Conservation (phyloP, 1,284 basidiomycete genomes). For the Pholiota adiposa region DNA sequence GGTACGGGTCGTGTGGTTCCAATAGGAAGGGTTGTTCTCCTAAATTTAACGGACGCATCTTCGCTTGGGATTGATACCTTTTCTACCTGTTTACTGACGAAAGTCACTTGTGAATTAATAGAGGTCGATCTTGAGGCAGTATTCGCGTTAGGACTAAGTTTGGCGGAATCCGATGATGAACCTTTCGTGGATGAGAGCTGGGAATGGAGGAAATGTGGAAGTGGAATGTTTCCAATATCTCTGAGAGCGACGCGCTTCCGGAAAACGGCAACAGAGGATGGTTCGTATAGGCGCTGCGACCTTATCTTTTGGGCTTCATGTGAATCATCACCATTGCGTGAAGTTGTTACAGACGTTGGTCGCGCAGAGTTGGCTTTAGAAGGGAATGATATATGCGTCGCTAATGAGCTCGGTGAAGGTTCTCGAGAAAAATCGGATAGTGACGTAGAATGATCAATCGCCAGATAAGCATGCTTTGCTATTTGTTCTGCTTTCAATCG, state of each 20-base stretch:
- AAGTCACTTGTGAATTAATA: not conserved
- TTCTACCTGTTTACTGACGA: not conserved
- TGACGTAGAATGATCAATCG: not conserved
- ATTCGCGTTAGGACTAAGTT: not conserved
- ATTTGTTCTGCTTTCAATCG: not conserved
- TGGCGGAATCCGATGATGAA: not conserved
- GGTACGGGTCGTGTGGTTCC: constrained; percentile 38
- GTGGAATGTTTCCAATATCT: constrained; percentile 3
- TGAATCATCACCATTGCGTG: not conserved
- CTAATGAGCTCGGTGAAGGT: not conserved
- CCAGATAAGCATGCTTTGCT: not conserved
- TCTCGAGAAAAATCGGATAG: not conserved
- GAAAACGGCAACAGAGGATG: not conserved
- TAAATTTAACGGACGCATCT: not conserved
- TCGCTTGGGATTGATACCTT: not conserved
- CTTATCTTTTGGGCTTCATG: not conserved
- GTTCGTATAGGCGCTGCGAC: no score
- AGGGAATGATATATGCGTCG: not conserved
- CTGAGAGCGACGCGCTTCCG: not conserved
- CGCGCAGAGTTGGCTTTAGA: not conserved
- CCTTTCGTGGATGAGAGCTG: not conserved
- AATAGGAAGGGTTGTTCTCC: constrained; percentile 21
- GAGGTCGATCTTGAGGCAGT: not conserved
- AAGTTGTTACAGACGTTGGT: not conserved
- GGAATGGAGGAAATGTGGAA: constrained; percentile 2